Conservation (phyloP, 1,139 yeast genomes). For the Hyphopichia wangnamkhiaoensis region DNA sequence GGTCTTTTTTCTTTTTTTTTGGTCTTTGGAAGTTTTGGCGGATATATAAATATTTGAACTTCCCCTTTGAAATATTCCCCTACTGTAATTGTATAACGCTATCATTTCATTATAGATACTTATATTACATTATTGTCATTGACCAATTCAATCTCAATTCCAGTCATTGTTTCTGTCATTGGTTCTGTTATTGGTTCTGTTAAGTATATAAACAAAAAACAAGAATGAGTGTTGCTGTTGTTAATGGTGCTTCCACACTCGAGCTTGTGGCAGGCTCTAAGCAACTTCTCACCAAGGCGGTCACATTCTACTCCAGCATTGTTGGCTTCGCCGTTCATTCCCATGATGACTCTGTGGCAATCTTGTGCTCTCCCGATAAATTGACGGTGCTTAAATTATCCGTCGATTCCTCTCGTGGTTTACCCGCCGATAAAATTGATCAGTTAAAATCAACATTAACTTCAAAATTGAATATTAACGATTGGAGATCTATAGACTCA, state of each 20-base stretch:
- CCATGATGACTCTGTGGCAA: conserved; percentile 19
- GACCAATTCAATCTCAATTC: no score
- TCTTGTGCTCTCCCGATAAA: not conserved
- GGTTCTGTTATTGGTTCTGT: not conserved
- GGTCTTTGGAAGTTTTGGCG: no score
- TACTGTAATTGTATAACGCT: no score
- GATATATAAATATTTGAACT: no score
- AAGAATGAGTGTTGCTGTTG: conserved; percentile 34
- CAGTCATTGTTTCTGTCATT: not conserved
- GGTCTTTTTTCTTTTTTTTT: not conserved
- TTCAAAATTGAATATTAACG: conserved; percentile 22
- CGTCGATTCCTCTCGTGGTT: conserved; percentile 7
- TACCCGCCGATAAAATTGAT: conserved; percentile 11
- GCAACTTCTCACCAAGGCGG: conserved; percentile 35
- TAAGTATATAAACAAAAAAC: not conserved
- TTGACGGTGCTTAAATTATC: conserved; percentile 1
- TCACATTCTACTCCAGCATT: conserved; percentile 47
- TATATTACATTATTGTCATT: no score
- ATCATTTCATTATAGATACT: no score
- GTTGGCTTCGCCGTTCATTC: conserved; percentile 42
- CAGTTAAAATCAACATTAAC: not conserved
- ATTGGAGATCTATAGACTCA: conserved; percentile 53
- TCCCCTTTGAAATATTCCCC: no score
- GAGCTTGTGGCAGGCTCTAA: conserved; percentile 44
- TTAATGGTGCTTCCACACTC: conserved; percentile 54